Evolutionary conservation across 2,329 filamentous ascomycete species (phyloP).

Genomic region (Scedosporium minutisporum): DNA sequence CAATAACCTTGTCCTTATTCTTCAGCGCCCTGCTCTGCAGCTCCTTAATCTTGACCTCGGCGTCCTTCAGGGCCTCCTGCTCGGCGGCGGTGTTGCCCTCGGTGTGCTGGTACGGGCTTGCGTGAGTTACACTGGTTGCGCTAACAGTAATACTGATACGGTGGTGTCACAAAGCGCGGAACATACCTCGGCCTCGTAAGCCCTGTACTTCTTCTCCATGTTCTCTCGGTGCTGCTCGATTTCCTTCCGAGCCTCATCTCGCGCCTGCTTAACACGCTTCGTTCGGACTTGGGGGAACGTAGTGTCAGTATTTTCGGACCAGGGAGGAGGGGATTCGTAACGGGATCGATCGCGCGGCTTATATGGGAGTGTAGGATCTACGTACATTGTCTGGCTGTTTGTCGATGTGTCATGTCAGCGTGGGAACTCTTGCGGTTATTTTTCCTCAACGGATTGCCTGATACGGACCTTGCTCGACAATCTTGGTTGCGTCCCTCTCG

Average conservation of each 20-base stretch:
- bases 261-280: slow-evolving; percentile 93
- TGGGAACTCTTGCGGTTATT: slow-evolving; percentile 18
- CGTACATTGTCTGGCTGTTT: slow-evolving; percentile 76
- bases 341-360: slow-evolving; percentile 4
- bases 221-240: slow-evolving; percentile 83
- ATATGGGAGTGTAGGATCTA: slow-evolving; percentile 1
- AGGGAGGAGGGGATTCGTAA: slow-evolving; percentile 7
- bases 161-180: no score
- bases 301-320: slow-evolving; percentile 9
- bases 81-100: slow-evolving; percentile 78
- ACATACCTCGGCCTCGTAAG: slow-evolving; percentile 67
- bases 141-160: slow-evolving; percentile 3
- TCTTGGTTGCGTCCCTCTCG: slow-evolving; percentile 97
- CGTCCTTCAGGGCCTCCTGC: slow-evolving; percentile 67
- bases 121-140: not conserved
- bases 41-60: slow-evolving; percentile 69
- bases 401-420: slow-evolving; percentile 6
- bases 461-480: slow-evolving; percentile 81
- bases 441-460: not conserved
- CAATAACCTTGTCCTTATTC: slow-evolving; percentile 68
- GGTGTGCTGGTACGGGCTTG: slow-evolving; percentile 57
- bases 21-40: slow-evolving; percentile 75
- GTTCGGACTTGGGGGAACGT: slow-evolving; percentile 50
- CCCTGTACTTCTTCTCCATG: slow-evolving; percentile 93
- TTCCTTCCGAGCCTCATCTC: slow-evolving; percentile 93